Base-by-base conservation (phyloP, 495 filamentous ascomycete genomes). In the Aspergillus asperescens region DNA sequence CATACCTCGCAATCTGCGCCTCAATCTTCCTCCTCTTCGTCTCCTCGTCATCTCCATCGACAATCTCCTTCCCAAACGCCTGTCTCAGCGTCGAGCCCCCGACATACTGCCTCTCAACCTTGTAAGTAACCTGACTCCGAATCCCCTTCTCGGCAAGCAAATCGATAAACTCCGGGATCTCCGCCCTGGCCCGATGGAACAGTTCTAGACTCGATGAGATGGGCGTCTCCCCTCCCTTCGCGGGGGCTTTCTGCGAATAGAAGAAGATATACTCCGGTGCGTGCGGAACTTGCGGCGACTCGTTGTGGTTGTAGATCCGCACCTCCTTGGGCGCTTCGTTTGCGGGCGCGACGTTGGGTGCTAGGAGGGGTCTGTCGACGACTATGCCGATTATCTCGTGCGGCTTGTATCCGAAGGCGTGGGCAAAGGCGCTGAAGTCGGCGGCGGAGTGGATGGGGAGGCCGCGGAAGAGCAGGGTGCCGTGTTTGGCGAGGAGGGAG, bases 301-400 rank as follows among this genome's bases (percentile, higher is more conserved):
- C 78, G 50, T 78, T 80, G 60, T 81, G 77, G 51, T 69, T 77
- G 55, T 79, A 78, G 22, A 80, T 77, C 4, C 71, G 63, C 16
- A 73, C 65, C 24, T 73, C 68, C 50, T 77, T 75, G 8, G 77
- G 74, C 4, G 74, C 68, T 61, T 79, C 76, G 51, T 78, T 81
- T 5, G 77, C 78, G 0, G 76, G 76, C 0, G 76, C 74, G 0
- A 80, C 73, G 49, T 79, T 81, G 15, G 71, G 71, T 0, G 77
- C 78, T 22, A 79, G 68, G 1, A 75, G 44, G 2, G 77, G 73
- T 41, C 77, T 58, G 25, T 77, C 55, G 10, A 81, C 73, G 1
- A 77, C 76, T 40, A 79, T 79, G 8, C 78, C 77, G 44, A 80
- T 80, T 31, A 79, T 77, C 54, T 81, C 78, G 48, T 79, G 78